phyloP scores from a whole-genome alignment of 257 asterid species.

The Lithospermum erythrorhizon region DNA sequence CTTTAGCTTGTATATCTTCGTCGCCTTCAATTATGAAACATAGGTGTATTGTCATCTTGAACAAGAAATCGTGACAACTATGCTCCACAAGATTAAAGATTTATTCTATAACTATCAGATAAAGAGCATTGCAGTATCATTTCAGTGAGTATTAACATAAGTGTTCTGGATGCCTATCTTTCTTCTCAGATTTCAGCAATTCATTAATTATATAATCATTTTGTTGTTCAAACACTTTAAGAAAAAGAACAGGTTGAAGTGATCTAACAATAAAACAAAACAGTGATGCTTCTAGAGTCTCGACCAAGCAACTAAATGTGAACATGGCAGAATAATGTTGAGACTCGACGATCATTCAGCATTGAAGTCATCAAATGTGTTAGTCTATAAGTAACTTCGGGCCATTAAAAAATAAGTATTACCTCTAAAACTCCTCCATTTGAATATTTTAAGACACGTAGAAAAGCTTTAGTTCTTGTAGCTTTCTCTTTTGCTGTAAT shows the following conservation, averaged over 20 bases:
- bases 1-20: slow-evolving; percentile 86
- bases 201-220: too few species aligned
- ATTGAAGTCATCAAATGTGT: background rate
- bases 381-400: background rate
- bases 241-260: too few species aligned
- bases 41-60: slow-evolving; percentile 13
- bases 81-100: background rate
- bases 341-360: background rate
- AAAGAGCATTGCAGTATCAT: background rate
- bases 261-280: too few species aligned
- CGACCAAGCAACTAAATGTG: background rate
- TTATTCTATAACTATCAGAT: background rate
- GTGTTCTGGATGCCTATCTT: too few species aligned
- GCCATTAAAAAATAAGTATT: background rate
- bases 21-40: slow-evolving; percentile 41
- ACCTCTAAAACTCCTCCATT: slow-evolving; percentile 95
- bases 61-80: slow-evolving; percentile 2
- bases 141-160: background rate
- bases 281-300: background rate
- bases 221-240: too few species aligned
- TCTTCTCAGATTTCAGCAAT: too few species aligned
- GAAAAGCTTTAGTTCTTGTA: slow-evolving; percentile 81
- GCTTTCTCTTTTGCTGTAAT: slow-evolving; percentile 74
- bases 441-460: slow-evolving; percentile 86
- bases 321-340: background rate